Evolutionary conservation across 148 eudicot genomes (phyloP).

Genomic region (Diospyros kaki): DNA sequence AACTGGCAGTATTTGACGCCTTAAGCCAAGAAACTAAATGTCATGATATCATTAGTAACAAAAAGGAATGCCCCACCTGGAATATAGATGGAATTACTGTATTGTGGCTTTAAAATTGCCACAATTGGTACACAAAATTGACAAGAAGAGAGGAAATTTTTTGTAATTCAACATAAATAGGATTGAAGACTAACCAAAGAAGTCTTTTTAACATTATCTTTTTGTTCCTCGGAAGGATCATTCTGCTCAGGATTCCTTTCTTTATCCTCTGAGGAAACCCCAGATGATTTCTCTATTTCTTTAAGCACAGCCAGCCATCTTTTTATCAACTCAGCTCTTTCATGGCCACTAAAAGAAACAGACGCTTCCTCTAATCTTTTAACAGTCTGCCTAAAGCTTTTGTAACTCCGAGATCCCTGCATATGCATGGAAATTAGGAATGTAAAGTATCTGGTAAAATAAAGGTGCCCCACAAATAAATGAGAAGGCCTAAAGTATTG

Average conservation of each 20-base stretch:
- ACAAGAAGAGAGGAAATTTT: neutral
- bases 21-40: constrained; percentile 2
- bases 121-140: constrained; percentile 9
- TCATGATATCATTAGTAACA: neutral
- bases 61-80: no score
- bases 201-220: constrained; percentile 59
- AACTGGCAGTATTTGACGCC: neutral
- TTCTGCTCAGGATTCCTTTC: constrained; percentile 20
- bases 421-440: constrained; percentile 11
- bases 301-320: constrained; percentile 77
- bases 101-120: neutral
- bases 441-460: constrained; percentile 10
- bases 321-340: constrained; percentile 69
- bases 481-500: neutral
- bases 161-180: neutral
- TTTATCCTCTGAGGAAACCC: constrained; percentile 41
- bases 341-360: constrained; percentile 71
- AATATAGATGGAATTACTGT: no score
- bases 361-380: constrained; percentile 93
- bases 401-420: constrained; percentile 72
- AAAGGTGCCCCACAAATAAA: no score
- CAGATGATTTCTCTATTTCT: constrained; percentile 61
- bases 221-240: constrained; percentile 54
- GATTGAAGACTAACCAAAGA: constrained; percentile 46
- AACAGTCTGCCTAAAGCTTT: constrained; percentile 76